Evolutionary conservation across 257 asterid species (phyloP).

Genomic region (Echium plantagineum): DNA sequence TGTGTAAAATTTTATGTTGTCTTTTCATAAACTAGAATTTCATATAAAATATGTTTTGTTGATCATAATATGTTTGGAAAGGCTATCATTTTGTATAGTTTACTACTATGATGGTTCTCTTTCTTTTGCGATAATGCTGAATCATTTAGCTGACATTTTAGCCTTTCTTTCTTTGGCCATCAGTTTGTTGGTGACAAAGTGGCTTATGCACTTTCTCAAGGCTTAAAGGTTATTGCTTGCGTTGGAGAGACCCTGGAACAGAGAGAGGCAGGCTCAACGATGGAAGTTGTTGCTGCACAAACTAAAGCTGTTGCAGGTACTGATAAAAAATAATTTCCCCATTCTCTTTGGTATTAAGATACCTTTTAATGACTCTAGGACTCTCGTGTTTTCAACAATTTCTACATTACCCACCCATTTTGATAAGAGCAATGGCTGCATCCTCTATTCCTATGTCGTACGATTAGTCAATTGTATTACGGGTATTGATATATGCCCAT

Average conservation of each 20-base stretch:
- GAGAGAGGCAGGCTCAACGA: constrained; percentile 86
- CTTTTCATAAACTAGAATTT: not conserved
- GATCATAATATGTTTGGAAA: not conserved
- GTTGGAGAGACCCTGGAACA: constrained; percentile 98
- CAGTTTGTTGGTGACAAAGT: constrained; percentile 14
- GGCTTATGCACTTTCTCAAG: not conserved
- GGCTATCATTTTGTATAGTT: not conserved
- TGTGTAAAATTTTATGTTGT: too few species aligned
- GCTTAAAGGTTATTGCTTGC: constrained; percentile 63
- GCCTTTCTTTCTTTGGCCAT: constrained; percentile 1
- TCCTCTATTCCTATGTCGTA: not conserved
- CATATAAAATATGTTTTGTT: too few species aligned
- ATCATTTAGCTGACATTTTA: not conserved
- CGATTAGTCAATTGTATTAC: not conserved
- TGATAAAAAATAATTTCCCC: not conserved
- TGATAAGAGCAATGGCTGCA: not conserved
- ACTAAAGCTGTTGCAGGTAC: constrained; percentile 97
- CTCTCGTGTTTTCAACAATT: not conserved
- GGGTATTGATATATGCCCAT: not conserved
- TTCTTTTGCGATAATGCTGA: not conserved
- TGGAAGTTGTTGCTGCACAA: constrained; percentile 88
- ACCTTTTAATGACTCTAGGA: not conserved
- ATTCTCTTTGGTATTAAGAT: too few species aligned
- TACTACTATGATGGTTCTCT: not conserved
- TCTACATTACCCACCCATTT: not conserved